Evolutionary conservation across 352 stramenopile genomes (phyloP).

Genomic region (Phytophthora fragariaefolia): DNA sequence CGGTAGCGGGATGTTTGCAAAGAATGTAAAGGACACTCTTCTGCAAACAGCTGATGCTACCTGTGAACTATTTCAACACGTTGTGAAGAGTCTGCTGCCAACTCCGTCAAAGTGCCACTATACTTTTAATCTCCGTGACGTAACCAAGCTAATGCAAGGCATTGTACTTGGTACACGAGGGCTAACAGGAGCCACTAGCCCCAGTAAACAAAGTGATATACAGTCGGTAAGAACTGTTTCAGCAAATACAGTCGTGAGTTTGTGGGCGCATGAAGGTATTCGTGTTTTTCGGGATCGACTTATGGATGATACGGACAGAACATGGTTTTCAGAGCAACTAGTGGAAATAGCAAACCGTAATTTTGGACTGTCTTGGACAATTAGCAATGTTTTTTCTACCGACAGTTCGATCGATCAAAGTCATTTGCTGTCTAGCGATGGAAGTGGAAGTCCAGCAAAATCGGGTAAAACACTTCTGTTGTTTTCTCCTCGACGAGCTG

Average conservation of each 20-base stretch:
- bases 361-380: slow-evolving; percentile 73
- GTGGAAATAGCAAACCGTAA: slow-evolving; percentile 63
- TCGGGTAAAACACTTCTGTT: slow-evolving; percentile 16
- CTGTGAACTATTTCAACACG: slow-evolving; percentile 62
- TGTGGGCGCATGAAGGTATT: slow-evolving; percentile 93
- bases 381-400: slow-evolving; percentile 46
- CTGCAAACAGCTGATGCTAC: slow-evolving; percentile 64
- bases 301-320: slow-evolving; percentile 79
- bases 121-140: slow-evolving; percentile 83
- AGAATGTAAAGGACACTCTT: slow-evolving; percentile 63
- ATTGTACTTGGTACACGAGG: slow-evolving; percentile 65
- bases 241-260: slow-evolving; percentile 56
- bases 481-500: slow-evolving; percentile 31
- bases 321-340: slow-evolving; percentile 88
- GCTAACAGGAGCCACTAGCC: slow-evolving; percentile 15
- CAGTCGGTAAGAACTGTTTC: slow-evolving; percentile 20
- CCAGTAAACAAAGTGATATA: slow-evolving; percentile 12
- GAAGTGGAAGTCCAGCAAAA: slow-evolving; percentile 12
- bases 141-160: slow-evolving; percentile 83
- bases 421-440: neutral
- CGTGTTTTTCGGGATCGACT: slow-evolving; percentile 94
- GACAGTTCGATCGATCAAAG: slow-evolving; percentile 3
- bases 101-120: slow-evolving; percentile 88
- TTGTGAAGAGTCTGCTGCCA: slow-evolving; percentile 64
- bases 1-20: slow-evolving; percentile 31